These are phyloP conservation scores for Geotrichum cucujoidarum DNA, from an alignment of 1,139 yeast genomes.

Conservation along the genomic window DNA sequence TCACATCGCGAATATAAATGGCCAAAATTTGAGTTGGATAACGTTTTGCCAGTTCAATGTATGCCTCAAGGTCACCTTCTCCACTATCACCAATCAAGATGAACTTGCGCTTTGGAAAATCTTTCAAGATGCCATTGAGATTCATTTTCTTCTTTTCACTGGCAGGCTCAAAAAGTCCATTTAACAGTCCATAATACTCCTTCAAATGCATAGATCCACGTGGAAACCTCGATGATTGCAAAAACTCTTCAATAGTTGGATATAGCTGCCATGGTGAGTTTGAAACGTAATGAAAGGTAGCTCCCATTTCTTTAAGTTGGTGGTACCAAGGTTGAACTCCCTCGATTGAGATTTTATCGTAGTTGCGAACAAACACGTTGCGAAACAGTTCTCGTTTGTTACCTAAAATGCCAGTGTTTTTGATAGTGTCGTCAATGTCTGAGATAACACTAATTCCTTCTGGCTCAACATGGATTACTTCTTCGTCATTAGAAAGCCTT, in stretches of 20 bases:
- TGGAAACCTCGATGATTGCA: slow-evolving; percentile 57
- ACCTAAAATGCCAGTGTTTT: slow-evolving; percentile 83
- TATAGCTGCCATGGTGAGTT: slow-evolving; percentile 92
- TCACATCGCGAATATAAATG: slow-evolving; percentile 77
- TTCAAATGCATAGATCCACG: slow-evolving; percentile 75
- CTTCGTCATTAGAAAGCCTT: slow-evolving; percentile 19
- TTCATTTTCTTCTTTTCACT: slow-evolving; percentile 71
- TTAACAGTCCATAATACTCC: slow-evolving; percentile 74
- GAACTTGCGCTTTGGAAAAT: slow-evolving; percentile 73
- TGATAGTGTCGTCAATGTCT: slow-evolving; percentile 92
- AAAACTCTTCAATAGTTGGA: slow-evolving; percentile 57
- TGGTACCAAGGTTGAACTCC: slow-evolving; percentile 71
- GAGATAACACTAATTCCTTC: slow-evolving; percentile 71
- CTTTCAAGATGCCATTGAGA: slow-evolving; percentile 57
- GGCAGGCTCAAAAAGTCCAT: slow-evolving; percentile 81
- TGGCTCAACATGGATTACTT: slow-evolving; percentile 27
- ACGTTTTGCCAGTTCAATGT: slow-evolving; percentile 58
- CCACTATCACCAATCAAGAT: slow-evolving; percentile 93
- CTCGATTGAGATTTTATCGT: slow-evolving; percentile 61
- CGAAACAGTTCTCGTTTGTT: slow-evolving; percentile 78
- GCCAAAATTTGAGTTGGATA: slow-evolving; percentile 64
- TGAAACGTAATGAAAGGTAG: slow-evolving; percentile 83
- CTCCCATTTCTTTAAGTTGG: slow-evolving; percentile 38
- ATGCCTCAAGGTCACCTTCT: slow-evolving; percentile 91
- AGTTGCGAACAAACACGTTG: slow-evolving; percentile 65